Conservation (phyloP, 306 rosid species). For the Vigna angularis region DNA sequence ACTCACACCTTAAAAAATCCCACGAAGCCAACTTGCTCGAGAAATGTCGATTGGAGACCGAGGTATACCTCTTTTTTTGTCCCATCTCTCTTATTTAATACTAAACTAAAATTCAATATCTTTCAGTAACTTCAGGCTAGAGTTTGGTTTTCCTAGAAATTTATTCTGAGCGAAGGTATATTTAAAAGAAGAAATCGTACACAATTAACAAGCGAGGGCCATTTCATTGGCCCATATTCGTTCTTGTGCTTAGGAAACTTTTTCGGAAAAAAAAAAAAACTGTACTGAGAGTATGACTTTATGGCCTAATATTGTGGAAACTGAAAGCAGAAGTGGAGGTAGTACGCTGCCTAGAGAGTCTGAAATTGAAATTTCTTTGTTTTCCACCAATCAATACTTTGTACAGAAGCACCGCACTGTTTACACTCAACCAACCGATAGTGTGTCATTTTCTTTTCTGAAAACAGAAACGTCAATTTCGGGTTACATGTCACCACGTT, state of each 20-base stretch:
- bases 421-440: no score
- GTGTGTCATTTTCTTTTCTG: slow-evolving; percentile 30
- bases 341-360: background rate
- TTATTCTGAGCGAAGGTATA: background rate
- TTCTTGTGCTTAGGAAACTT: slow-evolving; percentile 30
- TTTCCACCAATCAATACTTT: background rate
- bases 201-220: background rate
- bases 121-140: background rate
- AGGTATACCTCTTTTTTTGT: slow-evolving; percentile 55
- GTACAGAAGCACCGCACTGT: slow-evolving; percentile 5
- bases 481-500: slow-evolving; percentile 42
- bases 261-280: background rate
- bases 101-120: background rate
- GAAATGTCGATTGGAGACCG: slow-evolving; percentile 72
- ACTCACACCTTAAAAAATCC: slow-evolving; percentile 60
- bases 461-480: slow-evolving; percentile 37
- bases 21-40: slow-evolving; percentile 65
- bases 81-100: background rate
- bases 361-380: background rate
- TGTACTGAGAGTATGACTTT: slow-evolving; percentile 7
- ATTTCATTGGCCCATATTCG: slow-evolving; percentile 31
- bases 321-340: slow-evolving; percentile 13
- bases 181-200: slow-evolving; percentile 1
- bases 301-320: background rate
- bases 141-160: slow-evolving; percentile 38